Base-by-base conservation (phyloP, 805 yeast species). In the Candida easanensis region DNA sequence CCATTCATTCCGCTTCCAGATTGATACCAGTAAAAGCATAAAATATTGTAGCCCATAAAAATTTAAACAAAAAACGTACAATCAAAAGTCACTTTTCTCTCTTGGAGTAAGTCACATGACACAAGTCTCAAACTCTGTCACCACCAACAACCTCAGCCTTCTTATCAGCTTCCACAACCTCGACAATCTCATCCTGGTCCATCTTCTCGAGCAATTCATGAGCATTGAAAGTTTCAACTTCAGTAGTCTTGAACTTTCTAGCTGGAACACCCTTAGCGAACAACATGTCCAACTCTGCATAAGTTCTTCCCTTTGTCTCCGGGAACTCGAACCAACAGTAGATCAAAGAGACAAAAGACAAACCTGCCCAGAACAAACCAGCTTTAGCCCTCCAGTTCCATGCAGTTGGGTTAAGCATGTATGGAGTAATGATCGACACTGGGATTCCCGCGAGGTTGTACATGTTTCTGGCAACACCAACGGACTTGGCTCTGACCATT, bases 271-370 rank as follows among this genome's bases (percentile, higher is more conserved):
- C 40, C 36, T 49, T 52, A 35, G 51, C 60, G 59, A 77, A 79
- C 63, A 79, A 62, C 36, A 61, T 58, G 57, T 79, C 83, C 54
- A 79, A 62, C 52, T 79, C 84, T 38, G 78, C 82, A 53, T 62
- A 77, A 0, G 82, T 74, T 57, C 78, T 69, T 32, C 68, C 69
- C 53, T 66, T 66, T n/a, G 82, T 74, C 58, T 79, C 85, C 10
- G 85, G 84, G 48, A 77, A 66, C 42, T 72, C 70, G 57, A 75
- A 74, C 63, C 64, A 76, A 27, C 61, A 56, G 74, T 76, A 75
- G 28, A 65, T 41, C 13, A 67, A 17, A 15, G 64, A 53, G 13
- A 60, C 2, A 4, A 64, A 28, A 16, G 64, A 55, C 13, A 57
- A 52, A 0, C 69, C 79, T 33, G 69, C 72, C 66, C 71, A 74